Conservation (phyloP, 805 yeast genomes). For the Pichia rugopelliculosa region DNA sequence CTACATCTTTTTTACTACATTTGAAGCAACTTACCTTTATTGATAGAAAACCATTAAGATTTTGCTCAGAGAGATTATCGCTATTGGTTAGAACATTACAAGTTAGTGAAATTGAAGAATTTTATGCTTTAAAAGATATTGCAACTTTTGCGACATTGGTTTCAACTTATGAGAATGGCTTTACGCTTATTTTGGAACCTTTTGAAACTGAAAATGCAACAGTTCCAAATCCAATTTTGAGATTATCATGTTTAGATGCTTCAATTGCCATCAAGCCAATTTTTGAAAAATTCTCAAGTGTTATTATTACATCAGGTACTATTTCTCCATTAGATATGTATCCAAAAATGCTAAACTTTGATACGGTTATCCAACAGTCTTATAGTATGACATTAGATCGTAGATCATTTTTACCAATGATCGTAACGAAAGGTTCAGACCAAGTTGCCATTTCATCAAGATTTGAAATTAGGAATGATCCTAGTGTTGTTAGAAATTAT, state of each 20-base stretch:
- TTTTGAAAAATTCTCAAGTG: constrained; percentile 86
- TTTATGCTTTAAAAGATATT: constrained; percentile 85
- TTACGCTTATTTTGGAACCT: constrained; percentile 87
- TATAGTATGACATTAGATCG: constrained; percentile 94
- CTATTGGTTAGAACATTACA: constrained; percentile 85
- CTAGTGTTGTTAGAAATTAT: constrained; percentile 94
- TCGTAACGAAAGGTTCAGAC: constrained; percentile 95
- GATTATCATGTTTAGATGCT: constrained; percentile 94
- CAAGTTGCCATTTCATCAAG: constrained; percentile 96
- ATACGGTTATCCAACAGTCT: constrained; percentile 88
- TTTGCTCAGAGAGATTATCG: constrained; percentile 87
- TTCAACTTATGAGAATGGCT: constrained; percentile 91
- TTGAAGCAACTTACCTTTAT: constrained; percentile 88
- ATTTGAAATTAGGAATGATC: constrained; percentile 95
- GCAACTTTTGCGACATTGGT: constrained; percentile 96
- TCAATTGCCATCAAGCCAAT: constrained; percentile 97
- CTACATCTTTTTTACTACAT: constrained; percentile 86
- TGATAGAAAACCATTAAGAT: constrained; percentile 83
- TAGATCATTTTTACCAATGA: constrained; percentile 87
- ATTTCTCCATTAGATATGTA: constrained; percentile 98
- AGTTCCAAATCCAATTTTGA: constrained; percentile 92
- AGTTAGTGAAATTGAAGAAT: constrained; percentile 82
- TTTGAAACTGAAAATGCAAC: constrained; percentile 89
- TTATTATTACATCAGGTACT: constrained; percentile 94
- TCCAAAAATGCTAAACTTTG: constrained; percentile 92